Percentiles rank a stretch among this genome's conserved stretches.
phyloP scores from a whole-genome alignment of 2,329 filamentous ascomycete genomes.

The Aspergillus spinulosporus region DNA sequence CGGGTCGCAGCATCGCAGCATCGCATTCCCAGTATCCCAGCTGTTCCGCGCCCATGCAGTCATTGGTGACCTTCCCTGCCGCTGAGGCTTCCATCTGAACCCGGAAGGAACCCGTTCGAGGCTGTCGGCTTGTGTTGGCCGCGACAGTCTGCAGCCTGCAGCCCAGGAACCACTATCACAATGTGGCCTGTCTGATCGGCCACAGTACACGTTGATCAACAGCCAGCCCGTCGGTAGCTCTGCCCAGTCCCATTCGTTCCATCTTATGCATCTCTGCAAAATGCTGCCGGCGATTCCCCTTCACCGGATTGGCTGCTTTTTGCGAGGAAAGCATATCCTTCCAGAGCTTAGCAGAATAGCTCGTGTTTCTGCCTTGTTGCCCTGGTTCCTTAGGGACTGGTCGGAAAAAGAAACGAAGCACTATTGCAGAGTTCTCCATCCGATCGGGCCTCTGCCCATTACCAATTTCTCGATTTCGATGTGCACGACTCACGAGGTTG shows the following conservation, averaged over 20 bases:
- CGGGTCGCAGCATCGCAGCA: background rate
- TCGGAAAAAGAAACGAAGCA: background rate
- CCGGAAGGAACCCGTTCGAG: constrained; percentile 14
- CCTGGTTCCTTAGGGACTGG: background rate
- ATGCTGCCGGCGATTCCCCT: background rate
- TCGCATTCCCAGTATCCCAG: background rate
- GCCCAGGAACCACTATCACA: constrained; percentile 16
- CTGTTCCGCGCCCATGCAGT: background rate
- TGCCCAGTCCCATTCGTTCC: background rate
- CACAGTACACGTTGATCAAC: background rate
- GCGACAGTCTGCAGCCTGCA: constrained; percentile 17
- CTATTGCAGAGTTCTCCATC: background rate
- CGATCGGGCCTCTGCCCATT: constrained; percentile 1
- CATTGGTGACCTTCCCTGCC: background rate
- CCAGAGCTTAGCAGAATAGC: constrained; percentile 17
- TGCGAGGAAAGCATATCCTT: background rate
- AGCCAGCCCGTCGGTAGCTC: background rate
- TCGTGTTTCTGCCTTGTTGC: background rate
- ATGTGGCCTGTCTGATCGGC: background rate
- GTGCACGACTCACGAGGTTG: background rate
- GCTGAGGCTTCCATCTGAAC: background rate
- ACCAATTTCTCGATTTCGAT: constrained; percentile 4
- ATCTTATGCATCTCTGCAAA: constrained; percentile 1
- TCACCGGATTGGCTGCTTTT: constrained; percentile 1
- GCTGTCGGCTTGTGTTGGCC: background rate